phyloP scores from a whole-genome alignment of 768 basidiomycete species.

The Rubroboletus satanas region DNA sequence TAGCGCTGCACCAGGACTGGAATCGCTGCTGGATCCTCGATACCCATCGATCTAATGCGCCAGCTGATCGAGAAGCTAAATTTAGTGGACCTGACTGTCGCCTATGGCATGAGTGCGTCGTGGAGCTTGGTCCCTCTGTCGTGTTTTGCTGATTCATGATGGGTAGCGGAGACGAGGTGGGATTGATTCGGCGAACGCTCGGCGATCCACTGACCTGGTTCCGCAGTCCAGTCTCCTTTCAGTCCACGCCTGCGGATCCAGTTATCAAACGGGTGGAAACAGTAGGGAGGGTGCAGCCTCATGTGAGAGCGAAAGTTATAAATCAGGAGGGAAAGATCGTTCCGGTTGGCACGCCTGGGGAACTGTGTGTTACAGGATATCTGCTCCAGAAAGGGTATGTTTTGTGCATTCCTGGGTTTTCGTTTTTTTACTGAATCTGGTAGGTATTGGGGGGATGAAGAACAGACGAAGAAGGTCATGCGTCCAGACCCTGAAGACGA shows the following conservation, averaged over 20 bases:
- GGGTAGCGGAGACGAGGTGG: constrained; percentile 70
- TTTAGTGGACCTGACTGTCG: constrained; percentile 66
- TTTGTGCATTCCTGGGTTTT: neutral
- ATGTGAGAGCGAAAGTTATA: constrained; percentile 72
- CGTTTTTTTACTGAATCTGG: neutral
- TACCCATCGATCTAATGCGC: constrained; percentile 79
- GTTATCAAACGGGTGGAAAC: constrained; percentile 76
- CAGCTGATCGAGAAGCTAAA: constrained; percentile 64
- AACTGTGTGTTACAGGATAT: constrained; percentile 73
- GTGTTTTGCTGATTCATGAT: constrained; percentile 3
- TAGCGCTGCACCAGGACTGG: constrained; percentile 53
- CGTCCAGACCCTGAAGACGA: constrained; percentile 44
- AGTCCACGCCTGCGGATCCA: constrained; percentile 66
- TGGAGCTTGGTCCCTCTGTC: neutral
- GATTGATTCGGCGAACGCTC: neutral
- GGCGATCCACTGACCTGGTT: neutral
- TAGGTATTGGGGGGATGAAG: constrained; percentile 76
- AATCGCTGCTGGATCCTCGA: constrained; percentile 74
- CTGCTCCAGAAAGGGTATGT: constrained; percentile 71
- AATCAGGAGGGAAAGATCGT: constrained; percentile 56
- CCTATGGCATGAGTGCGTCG: constrained; percentile 82
- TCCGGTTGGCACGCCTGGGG: constrained; percentile 71
- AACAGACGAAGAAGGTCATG: constrained; percentile 62
- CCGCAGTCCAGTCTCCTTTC: constrained; percentile 76
- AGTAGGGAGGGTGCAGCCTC: constrained; percentile 72